Evolutionary conservation across 1,284 basidiomycete genomes (phyloP).

Genomic region (Limonomyces culmigenus): DNA sequence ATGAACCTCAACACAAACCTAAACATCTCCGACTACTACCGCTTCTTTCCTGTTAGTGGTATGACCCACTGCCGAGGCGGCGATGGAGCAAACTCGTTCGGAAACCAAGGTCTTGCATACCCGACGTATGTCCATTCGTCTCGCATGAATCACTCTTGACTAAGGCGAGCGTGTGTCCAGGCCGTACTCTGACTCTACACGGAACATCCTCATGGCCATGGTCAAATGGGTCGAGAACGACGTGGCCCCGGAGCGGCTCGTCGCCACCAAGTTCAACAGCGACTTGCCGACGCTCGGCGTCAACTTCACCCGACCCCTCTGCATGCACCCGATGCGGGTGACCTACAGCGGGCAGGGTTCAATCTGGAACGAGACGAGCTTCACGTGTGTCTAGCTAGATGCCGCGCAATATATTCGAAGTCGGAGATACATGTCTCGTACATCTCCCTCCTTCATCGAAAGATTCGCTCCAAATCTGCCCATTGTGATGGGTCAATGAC

Average conservation of each 20-base stretch:
- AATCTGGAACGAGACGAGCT: too few species aligned
- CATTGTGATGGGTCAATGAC: too few species aligned
- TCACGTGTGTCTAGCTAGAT: too few species aligned
- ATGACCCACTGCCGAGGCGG: conserved; percentile 21
- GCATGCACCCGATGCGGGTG: too few species aligned
- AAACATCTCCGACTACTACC: conserved; percentile 18
- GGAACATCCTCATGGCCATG: conserved; percentile 20
- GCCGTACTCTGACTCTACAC: conserved; percentile 9
- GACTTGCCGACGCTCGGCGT: conserved; percentile 10
- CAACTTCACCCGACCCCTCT: conserved; percentile 11
- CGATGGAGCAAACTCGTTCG: conserved; percentile 12
- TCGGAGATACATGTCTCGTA: too few species aligned
- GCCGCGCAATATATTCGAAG: too few species aligned
- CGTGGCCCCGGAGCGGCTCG: conserved; percentile 15
- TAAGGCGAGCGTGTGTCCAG: conserved; percentile 4
- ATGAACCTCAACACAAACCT: conserved; percentile 10
- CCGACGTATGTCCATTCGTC: not conserved
- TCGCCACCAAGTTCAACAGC: conserved; percentile 11
- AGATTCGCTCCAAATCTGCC: too few species aligned
- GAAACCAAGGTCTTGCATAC: conserved; percentile 5
- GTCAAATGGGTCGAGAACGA: conserved; percentile 24
- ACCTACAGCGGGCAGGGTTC: too few species aligned
- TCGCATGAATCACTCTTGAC: not conserved
- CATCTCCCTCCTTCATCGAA: too few species aligned
- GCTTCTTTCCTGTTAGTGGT: conserved; percentile 23